Evolutionary conservation across 257 asterid species (phyloP).

Genomic region (Cruciata laevipes): DNA sequence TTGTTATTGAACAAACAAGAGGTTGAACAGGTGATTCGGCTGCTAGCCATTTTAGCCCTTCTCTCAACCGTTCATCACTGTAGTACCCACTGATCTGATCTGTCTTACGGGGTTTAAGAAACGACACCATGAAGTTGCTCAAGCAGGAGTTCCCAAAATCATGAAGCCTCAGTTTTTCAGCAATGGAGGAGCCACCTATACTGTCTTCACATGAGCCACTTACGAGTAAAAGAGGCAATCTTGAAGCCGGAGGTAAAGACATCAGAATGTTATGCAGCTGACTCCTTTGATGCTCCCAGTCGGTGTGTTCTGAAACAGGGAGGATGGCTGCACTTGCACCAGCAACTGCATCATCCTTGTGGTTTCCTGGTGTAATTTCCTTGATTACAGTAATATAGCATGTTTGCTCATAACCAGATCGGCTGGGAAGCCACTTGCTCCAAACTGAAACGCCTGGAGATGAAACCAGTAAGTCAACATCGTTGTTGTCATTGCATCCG

Average conservation of each 20-base stretch:
- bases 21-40: conserved; percentile 63
- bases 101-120: conserved; percentile 37
- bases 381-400: conserved; percentile 72
- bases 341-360: conserved; percentile 33
- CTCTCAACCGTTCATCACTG: conserved; percentile 55
- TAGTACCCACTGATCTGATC: conserved; percentile 46
- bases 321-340: conserved; percentile 75
- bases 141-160: conserved; percentile 49
- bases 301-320: conserved; percentile 46
- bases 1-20: conserved; percentile 32
- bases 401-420: conserved; percentile 34
- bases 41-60: conserved; percentile 85
- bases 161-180: conserved; percentile 42
- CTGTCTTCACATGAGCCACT: conserved; percentile 40
- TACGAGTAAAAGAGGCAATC: conserved; percentile 68
- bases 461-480: conserved; percentile 41
- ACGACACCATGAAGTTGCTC: conserved; percentile 29
- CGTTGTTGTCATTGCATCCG: conserved; percentile 16
- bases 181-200: conserved; percentile 37
- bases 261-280: conserved; percentile 47
- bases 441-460: conserved; percentile 68
- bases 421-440: conserved; percentile 57
- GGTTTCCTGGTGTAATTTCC: conserved; percentile 34
- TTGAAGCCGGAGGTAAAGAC: conserved; percentile 56
- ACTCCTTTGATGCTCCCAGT: conserved; percentile 57